phyloP scores from a whole-genome alignment of 2,329 filamentous ascomycete species.

The Fusarium graminum region DNA sequence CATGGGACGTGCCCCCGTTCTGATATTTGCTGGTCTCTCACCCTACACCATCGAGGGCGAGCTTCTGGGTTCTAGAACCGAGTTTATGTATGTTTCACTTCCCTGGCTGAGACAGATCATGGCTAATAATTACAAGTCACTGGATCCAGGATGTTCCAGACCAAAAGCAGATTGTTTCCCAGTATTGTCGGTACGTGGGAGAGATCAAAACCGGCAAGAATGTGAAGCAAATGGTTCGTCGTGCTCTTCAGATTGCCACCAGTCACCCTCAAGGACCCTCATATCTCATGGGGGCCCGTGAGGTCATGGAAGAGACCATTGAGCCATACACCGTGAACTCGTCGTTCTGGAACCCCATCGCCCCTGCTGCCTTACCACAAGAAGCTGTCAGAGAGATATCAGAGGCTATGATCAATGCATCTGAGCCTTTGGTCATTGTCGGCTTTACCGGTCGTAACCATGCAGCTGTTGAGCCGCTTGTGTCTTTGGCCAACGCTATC shows the following conservation, averaged over 20 bases:
- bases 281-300: conserved; percentile 48
- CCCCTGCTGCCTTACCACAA: conserved; percentile 7
- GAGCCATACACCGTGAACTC: conserved; percentile 18
- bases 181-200: conserved; percentile 25
- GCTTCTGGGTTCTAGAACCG: conserved; percentile 16
- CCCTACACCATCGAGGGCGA: conserved; percentile 57
- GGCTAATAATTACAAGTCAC: neutral
- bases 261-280: conserved; percentile 46
- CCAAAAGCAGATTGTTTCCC: conserved; percentile 29
- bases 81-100: conserved; percentile 12
- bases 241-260: conserved; percentile 42
- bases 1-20: conserved; percentile 50
- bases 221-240: conserved; percentile 21
- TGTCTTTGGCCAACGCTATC: conserved; percentile 9
- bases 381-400: conserved; percentile 16
- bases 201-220: conserved; percentile 29
- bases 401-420: neutral
- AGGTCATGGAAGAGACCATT: conserved; percentile 45
- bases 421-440: conserved; percentile 22
- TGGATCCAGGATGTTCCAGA: conserved; percentile 39
- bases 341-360: conserved; percentile 9
- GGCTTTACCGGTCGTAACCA: conserved; percentile 23
- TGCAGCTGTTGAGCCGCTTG: conserved; percentile 18
- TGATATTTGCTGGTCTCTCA: conserved; percentile 60
- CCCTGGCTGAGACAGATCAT: accelerated